A percentile compares a stretch with the other conserved stretches of the same genome.
Conservation (phyloP, 768 basidiomycete species). For the Termitomyces sp. region DNA sequence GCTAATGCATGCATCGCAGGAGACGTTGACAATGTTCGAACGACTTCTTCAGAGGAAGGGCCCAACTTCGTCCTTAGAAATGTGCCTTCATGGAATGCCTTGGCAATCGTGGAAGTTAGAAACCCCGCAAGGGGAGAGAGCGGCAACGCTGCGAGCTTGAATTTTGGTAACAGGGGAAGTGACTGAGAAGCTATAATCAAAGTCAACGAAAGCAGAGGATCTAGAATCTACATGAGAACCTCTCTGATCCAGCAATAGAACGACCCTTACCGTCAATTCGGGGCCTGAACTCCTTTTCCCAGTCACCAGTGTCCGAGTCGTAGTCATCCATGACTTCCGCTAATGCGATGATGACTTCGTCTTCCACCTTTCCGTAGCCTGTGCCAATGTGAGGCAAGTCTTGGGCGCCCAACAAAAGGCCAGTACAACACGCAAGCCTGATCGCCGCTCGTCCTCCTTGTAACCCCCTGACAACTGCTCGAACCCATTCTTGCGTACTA, state of each 20-base stretch:
- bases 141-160: constrained; percentile 57
- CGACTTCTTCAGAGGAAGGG: constrained; percentile 27
- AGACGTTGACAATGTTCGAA: constrained; percentile 28
- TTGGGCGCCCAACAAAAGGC: constrained; percentile 58
- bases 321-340: constrained; percentile 72
- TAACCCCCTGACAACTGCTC: constrained; percentile 47
- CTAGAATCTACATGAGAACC: constrained; percentile 12
- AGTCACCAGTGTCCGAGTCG: constrained; percentile 29
- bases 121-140: constrained; percentile 33
- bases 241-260: neutral
- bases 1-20: constrained; percentile 30
- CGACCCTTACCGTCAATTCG: constrained; percentile 34
- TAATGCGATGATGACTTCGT: constrained; percentile 61
- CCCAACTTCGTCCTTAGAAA: constrained; percentile 39
- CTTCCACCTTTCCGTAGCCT: constrained; percentile 42
- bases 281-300: constrained; percentile 70
- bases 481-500: constrained; percentile 44
- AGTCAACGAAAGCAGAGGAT: constrained; percentile 42
- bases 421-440: constrained; percentile 56
- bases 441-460: constrained; percentile 63
- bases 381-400: constrained; percentile 34
- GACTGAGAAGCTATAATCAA: constrained; percentile 58
- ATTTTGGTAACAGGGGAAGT: constrained; percentile 44
- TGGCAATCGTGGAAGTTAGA: constrained; percentile 40
- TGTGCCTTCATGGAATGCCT: constrained; percentile 50